Conservation (phyloP, 306 rosid genomes). For the Glycine soja region DNA sequence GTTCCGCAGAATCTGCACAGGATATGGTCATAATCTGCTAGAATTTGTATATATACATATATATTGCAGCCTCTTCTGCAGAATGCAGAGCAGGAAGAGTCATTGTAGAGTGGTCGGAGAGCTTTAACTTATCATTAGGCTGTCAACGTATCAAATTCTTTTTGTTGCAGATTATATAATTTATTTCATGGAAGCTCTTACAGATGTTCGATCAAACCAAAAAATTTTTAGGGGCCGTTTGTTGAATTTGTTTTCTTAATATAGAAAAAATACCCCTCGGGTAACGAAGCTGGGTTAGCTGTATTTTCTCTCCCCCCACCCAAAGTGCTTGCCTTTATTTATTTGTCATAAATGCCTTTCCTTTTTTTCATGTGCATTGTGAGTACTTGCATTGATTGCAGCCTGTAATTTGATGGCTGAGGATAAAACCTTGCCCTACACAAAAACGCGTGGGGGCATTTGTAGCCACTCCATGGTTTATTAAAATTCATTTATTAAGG, state of each 20-base stretch:
- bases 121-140: conserved; percentile 66
- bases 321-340: not conserved
- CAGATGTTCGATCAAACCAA: conserved; percentile 49
- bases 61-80: conserved; percentile 70
- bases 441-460: conserved; percentile 34
- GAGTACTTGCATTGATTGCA: not conserved
- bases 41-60: conserved; percentile 62
- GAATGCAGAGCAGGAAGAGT: conserved; percentile 75
- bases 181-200: conserved; percentile 58
- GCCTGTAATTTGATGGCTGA: conserved; percentile 31
- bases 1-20: conserved; percentile 53
- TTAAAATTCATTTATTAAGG: conserved; percentile 12
- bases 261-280: conserved; percentile 27
- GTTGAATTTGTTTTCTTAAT: conserved; percentile 33
- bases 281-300: not conserved
- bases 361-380: not conserved
- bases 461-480: not conserved
- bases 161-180: conserved; percentile 50
- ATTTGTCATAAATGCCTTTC: not conserved
- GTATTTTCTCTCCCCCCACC: not conserved
- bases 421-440: conserved; percentile 1
- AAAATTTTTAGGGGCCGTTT: conserved; percentile 38
- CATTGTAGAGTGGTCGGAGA: conserved; percentile 76
- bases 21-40: conserved; percentile 50
- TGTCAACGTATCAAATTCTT: conserved; percentile 54